Conservation (phyloP, 345 rosid species). For the Sisymbrium altissimum region DNA sequence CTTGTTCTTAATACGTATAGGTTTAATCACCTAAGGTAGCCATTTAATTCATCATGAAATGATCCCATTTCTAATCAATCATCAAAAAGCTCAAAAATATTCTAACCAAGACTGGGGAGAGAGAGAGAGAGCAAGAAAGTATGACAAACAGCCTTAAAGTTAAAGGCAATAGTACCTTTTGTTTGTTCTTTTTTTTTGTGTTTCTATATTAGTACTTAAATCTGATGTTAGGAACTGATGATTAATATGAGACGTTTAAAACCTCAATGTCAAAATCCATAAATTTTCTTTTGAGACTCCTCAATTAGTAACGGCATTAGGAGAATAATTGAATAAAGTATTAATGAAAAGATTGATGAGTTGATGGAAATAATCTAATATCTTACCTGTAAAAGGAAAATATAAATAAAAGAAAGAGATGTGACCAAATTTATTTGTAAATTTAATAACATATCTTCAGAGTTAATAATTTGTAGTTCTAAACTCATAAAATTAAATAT, state of each 20-base stretch:
- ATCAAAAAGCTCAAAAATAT: constrained; percentile 23
- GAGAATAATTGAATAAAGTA: neutral
- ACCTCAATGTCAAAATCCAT: neutral
- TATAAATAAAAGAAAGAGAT: neutral
- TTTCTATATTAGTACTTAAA: neutral
- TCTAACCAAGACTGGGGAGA: neutral
- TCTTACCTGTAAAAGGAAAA: neutral
- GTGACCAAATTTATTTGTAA: constrained; percentile 5
- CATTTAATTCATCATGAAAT: constrained; percentile 3
- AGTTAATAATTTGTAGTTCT: neutral
- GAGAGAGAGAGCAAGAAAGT: neutral
- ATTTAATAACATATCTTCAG: neutral
- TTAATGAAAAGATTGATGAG: neutral
- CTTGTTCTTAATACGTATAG: too few species aligned
- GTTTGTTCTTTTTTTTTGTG: constrained; percentile 1
- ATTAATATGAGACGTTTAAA: neutral
- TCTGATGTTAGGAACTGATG: neutral
- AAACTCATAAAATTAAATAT: neutral
- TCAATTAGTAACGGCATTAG: neutral
- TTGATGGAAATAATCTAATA: neutral
- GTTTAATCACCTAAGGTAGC: neutral
- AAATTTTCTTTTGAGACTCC: neutral
- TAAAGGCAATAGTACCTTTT: constrained; percentile 27
- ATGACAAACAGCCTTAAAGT: constrained; percentile 30
- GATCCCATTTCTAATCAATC: constrained; percentile 3